phyloP scores from a whole-genome alignment of 352 stramenopile species.

The Pythium grandisporangium region DNA sequence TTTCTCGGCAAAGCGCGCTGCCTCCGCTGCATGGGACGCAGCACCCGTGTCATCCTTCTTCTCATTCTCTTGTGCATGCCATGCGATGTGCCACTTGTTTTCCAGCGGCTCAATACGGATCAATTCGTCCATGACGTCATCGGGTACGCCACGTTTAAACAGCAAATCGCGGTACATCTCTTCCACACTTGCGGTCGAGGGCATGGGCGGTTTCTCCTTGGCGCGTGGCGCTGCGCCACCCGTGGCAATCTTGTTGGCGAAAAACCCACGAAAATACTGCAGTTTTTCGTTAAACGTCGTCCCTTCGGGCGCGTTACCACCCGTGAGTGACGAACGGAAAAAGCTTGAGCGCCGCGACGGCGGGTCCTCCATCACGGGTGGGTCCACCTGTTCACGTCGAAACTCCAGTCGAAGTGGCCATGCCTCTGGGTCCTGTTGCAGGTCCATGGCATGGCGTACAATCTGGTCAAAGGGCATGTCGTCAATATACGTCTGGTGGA shows the following conservation, averaged over 20 bases:
- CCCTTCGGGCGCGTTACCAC: conserved; percentile 25
- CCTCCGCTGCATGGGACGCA: conserved; percentile 37
- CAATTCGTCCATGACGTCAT: conserved; percentile 81
- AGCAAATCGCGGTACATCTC: conserved; percentile 82
- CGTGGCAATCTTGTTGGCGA: conserved; percentile 71
- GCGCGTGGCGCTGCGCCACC: conserved; percentile 48
- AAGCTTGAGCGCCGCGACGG: conserved; percentile 60
- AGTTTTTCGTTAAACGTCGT: conserved; percentile 82
- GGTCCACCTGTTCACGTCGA: conserved; percentile 28
- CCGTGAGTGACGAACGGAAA: conserved; percentile 42
- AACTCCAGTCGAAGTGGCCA: conserved; percentile 79
- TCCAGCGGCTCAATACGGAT: conserved; percentile 75
- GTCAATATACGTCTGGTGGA: conserved; percentile 70
- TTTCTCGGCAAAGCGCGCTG: conserved; percentile 58
- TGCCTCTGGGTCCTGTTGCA: conserved; percentile 52
- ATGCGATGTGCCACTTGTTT: conserved; percentile 83
- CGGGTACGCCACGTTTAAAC: conserved; percentile 64
- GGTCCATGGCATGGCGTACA: conserved; percentile 61
- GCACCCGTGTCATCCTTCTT: conserved; percentile 62
- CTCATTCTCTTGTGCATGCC: conserved; percentile 76
- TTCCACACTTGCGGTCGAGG: conserved; percentile 64
- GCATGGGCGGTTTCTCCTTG: conserved; percentile 56
- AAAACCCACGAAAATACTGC: conserved; percentile 81
- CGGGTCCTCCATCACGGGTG: conserved; percentile 14
- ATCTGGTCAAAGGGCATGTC: conserved; percentile 82